Evolutionary conservation across 73 alveolate species (phyloP).

Genomic region (Tetrahymena malaccensis): DNA sequence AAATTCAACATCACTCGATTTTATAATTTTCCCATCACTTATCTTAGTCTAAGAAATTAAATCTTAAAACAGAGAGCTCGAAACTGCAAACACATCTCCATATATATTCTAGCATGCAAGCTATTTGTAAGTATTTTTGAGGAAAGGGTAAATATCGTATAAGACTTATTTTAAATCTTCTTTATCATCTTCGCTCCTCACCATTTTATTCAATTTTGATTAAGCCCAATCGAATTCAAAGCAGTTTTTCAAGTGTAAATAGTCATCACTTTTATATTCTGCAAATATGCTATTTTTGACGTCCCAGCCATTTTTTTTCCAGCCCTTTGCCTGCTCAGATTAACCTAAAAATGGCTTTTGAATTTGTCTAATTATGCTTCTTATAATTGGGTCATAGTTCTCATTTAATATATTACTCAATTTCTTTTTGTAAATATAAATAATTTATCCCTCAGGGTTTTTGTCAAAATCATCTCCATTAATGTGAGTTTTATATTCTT

Average conservation of each 20-base stretch:
- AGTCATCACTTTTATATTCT: neutral
- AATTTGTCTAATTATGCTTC: neutral
- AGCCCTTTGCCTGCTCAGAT: neutral
- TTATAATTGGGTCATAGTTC: neutral
- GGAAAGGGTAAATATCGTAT: neutral
- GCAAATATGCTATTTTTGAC: neutral
- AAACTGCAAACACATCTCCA: slow-evolving; percentile 26
- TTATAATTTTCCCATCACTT: neutral
- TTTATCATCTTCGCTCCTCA: slow-evolving; percentile 3
- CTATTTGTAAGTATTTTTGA: slow-evolving; percentile 1
- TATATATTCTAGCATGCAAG: slow-evolving; percentile 9
- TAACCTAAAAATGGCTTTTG: neutral
- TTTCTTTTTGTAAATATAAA: neutral
- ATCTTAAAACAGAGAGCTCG: slow-evolving; percentile 16
- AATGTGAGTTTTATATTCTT: neutral
- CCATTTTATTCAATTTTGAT: slow-evolving; percentile 7
- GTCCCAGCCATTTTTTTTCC: neutral
- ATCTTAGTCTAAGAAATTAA: neutral
- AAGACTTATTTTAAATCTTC: neutral
- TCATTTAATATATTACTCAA: neutral
- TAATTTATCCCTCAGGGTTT: neutral
- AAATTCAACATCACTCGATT: slow-evolving; percentile 1
- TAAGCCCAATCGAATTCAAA: slow-evolving; percentile 45
- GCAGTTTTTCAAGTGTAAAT: slow-evolving; percentile 18
- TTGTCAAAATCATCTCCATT: neutral